phyloP scores from a whole-genome alignment of 805 yeast species.

The Wickerhamiella domercqiae region DNA sequence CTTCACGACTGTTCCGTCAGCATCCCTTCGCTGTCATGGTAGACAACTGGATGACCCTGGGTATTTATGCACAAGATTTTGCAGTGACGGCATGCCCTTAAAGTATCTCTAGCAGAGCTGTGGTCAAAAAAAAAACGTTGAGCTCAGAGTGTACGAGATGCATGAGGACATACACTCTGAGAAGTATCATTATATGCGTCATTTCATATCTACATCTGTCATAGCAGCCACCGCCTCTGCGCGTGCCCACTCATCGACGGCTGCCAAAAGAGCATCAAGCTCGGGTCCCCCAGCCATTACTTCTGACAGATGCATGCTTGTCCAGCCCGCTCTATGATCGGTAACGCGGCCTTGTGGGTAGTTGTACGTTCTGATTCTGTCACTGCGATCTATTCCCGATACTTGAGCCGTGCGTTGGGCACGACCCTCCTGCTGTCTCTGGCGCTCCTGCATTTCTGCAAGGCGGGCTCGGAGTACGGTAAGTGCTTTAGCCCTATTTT shows the following conservation, averaged over 20 bases:
- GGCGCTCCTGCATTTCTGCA: slow-evolving; percentile 62
- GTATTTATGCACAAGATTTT: too few species aligned
- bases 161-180: too few species aligned
- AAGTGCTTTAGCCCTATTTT: slow-evolving; percentile 85
- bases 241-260: slow-evolving; percentile 33
- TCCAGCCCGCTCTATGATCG: slow-evolving; percentile 78
- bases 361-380: slow-evolving; percentile 86
- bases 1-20: too few species aligned
- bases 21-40: too few species aligned
- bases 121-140: too few species aligned
- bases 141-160: too few species aligned
- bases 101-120: too few species aligned
- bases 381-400: slow-evolving; percentile 75
- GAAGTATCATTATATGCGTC: too few species aligned
- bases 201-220: too few species aligned
- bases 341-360: slow-evolving; percentile 86
- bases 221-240: slow-evolving; percentile 34
- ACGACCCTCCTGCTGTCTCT: slow-evolving; percentile 49
- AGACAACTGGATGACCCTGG: too few species aligned
- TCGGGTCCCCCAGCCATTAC: slow-evolving; percentile 39
- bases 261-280: slow-evolving; percentile 40
- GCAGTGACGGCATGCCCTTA: too few species aligned
- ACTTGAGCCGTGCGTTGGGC: slow-evolving; percentile 68
- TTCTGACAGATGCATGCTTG: slow-evolving; percentile 60
- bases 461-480: slow-evolving; percentile 65